These are phyloP conservation scores for Ganoderma meredithae DNA, from an alignment of 1,284 basidiomycete genomes.

Conservation along the genomic window DNA sequence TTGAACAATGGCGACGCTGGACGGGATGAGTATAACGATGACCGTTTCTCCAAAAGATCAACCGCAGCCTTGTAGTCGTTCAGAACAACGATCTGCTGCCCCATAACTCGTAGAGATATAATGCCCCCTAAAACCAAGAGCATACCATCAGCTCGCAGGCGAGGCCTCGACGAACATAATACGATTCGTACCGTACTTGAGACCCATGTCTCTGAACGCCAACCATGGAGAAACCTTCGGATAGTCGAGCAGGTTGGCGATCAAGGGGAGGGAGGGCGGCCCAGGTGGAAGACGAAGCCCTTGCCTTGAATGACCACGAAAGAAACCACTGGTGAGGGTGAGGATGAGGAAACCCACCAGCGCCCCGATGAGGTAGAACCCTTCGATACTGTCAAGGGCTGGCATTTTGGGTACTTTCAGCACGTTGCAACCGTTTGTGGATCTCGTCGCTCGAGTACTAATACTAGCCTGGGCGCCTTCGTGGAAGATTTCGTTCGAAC, in stretches of 20 bases:
- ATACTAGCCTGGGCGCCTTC: too few relatives aligned
- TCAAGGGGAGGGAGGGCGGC: slow-evolving; percentile 16
- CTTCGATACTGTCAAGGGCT: background rate
- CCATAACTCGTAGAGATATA: background rate
- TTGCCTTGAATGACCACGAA: background rate
- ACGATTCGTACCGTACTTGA: slow-evolving; percentile 16
- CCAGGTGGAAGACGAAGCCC: slow-evolving; percentile 21
- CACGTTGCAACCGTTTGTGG: too few relatives aligned
- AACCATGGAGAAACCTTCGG: slow-evolving; percentile 14
- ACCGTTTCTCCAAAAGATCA: background rate
- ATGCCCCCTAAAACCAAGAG: background rate
- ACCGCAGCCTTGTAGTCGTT: background rate
- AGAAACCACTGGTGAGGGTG: background rate
- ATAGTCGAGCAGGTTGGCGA: slow-evolving; percentile 21
- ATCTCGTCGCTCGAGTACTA: too few relatives aligned
- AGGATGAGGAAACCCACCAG: background rate
- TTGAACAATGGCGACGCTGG: background rate
- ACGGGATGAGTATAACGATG: background rate
- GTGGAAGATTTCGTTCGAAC: too few relatives aligned
- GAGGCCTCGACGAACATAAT: background rate
- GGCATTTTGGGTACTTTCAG: background rate
- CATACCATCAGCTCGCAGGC: too few relatives aligned
- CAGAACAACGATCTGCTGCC: background rate
- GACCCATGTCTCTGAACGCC: slow-evolving; percentile 7
- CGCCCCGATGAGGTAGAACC: background rate